Base-by-base conservation (phyloP, 345 rosid genomes). In the Populus euphratica region DNA sequence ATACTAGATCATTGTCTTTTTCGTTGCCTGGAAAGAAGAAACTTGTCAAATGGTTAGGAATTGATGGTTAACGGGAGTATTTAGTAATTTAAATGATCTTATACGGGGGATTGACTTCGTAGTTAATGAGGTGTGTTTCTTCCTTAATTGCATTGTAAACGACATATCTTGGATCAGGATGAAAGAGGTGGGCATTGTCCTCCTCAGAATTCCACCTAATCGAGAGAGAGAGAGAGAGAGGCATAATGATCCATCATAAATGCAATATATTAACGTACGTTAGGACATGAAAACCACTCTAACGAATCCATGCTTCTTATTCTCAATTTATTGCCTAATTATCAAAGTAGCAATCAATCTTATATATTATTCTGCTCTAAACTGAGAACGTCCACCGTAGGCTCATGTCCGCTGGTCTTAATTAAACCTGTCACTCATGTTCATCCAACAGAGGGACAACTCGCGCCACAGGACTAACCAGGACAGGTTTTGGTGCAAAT, bases 361-460 rank as follows among this genome's bases (percentile, higher is more conserved):
- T 59, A 6, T 38, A 56, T 59, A 77, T 68, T 39, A 31, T 75
- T 80, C 76, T 59, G 65, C 73, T 63, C 68, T 47, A 47, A 75
- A 75, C 85, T 63, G 50, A 71, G 70, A 70, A 25, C 85, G 91
- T 82, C 89, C 89, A 78, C 86, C 69, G 18, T 13, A 59, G 73
- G 73, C 62, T 71, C 66, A 14, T 50, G 77, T 69, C 43, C 73
- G 69, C 50, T 71, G 73, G 70, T 74, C 81, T 68, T 59, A 67
- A 59, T 43, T 54, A 59, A 74, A 74, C 70, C 33, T 83, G 78
- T 80, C 76, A 62, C 69, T 68, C 69, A 49, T 75, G 70, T 81
- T 76, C 61, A 76, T 73, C 81, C 85, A 85, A 67, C 85, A 79
- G 68, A 75, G 64, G 61, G 71, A 79, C 85, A 77, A 70, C 79